phyloP scores from a whole-genome alignment of 2,329 filamentous ascomycete genomes.

The Colletotrichum liriopes region DNA sequence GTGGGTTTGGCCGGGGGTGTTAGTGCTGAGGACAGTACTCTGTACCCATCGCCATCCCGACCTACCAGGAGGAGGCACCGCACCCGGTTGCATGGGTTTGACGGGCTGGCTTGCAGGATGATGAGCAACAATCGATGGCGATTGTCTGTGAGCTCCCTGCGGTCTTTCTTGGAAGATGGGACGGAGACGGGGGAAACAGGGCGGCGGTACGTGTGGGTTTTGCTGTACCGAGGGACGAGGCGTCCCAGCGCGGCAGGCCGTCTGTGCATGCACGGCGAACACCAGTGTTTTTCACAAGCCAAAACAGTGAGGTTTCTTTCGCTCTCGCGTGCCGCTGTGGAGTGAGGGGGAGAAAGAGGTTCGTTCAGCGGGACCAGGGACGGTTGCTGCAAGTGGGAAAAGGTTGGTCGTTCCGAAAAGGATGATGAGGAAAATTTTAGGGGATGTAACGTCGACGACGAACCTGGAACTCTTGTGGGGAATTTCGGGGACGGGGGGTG shows the following conservation, averaged over 20 bases:
- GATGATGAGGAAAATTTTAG: slow-evolving; percentile 36
- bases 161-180: slow-evolving; percentile 16
- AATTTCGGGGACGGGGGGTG: slow-evolving; percentile 10
- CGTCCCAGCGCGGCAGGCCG: not conserved
- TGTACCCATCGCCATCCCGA: slow-evolving; percentile 8
- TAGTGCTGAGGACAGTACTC: not conserved
- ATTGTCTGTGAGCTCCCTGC: slow-evolving; percentile 22
- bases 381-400: slow-evolving; percentile 17
- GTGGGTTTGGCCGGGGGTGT: slow-evolving; percentile 13
- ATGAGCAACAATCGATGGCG: slow-evolving; percentile 19
- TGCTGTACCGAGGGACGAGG: slow-evolving; percentile 13
- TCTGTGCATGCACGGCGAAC: slow-evolving; percentile 20
- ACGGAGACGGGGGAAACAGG: slow-evolving; percentile 10
- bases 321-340: not conserved
- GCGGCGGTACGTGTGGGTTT: slow-evolving; percentile 1
- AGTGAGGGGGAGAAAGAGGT: not conserved
- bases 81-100: slow-evolving; percentile 19
- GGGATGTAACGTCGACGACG: slow-evolving; percentile 43
- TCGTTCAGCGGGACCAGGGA: slow-evolving; percentile 6
- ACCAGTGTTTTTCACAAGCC: not conserved
- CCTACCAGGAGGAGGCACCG: slow-evolving; percentile 2
- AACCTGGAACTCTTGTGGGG: slow-evolving; percentile 42
- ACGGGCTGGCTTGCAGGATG: slow-evolving; percentile 32
- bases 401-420: slow-evolving; percentile 31
- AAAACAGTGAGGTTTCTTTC: not conserved